A percentile compares a stretch with the other conserved stretches of the same genome.
Conservation (phyloP, 805 yeast genomes). For the Metschnikowia proteae region DNA sequence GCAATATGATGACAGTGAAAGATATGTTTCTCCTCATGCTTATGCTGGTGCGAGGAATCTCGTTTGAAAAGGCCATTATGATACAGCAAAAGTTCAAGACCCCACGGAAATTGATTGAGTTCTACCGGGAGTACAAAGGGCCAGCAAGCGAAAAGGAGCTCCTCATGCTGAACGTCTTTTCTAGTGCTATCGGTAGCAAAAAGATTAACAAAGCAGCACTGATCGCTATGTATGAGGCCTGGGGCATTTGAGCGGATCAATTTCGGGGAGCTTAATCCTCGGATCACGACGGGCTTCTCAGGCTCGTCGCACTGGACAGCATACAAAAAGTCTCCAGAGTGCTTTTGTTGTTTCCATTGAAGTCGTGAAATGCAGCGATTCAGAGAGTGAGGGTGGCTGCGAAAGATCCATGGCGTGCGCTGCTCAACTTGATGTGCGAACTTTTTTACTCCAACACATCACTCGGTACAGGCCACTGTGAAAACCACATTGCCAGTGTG, state of each 20-base stretch:
- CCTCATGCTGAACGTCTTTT: conserved; percentile 27
- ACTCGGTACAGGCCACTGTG: background rate
- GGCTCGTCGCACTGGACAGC: no score
- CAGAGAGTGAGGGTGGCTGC: background rate
- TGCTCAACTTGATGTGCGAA: background rate
- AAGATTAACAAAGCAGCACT: conserved; percentile 51
- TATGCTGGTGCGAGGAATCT: conserved; percentile 75
- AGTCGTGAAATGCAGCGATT: background rate
- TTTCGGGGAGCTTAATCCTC: no score
- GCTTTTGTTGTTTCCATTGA: no score
- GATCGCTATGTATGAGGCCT: conserved; percentile 49
- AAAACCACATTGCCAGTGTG: background rate
- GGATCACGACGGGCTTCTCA: no score
- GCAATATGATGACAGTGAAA: conserved; percentile 63
- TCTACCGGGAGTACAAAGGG: conserved; percentile 32
- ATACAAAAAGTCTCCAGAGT: no score
- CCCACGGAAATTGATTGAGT: conserved; percentile 55
- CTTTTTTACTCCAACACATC: background rate
- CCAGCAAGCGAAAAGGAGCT: conserved; percentile 22
- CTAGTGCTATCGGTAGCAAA: conserved; percentile 46
- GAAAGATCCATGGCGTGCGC: background rate
- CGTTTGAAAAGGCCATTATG: conserved; percentile 78
- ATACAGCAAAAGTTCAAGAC: conserved; percentile 73
- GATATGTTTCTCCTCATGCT: conserved; percentile 75
- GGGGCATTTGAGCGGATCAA: conserved; percentile 41